phyloP scores from a whole-genome alignment of 257 asterid species.

The Mentha longifolia region DNA sequence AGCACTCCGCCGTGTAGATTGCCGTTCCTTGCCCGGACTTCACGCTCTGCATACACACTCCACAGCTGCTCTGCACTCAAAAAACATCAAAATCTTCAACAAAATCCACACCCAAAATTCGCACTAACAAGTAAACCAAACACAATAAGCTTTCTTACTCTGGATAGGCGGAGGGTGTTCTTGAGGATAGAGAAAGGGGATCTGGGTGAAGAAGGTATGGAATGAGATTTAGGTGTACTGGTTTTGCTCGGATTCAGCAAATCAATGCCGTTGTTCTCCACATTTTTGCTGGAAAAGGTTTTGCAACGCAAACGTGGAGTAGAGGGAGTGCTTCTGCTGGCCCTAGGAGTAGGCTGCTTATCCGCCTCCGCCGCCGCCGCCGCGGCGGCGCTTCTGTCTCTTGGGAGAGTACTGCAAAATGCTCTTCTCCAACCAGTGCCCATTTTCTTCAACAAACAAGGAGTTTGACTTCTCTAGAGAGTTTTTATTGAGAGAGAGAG shows the following conservation, averaged over 20 bases:
- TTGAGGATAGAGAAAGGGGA: slow-evolving; percentile 88
- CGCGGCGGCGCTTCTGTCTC: slow-evolving; percentile 43
- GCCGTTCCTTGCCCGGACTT: slow-evolving; percentile 82
- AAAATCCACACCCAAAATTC: too few relatives aligned
- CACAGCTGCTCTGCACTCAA: slow-evolving; percentile 70
- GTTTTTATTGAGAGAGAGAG: background rate
- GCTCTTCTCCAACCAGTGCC: slow-evolving; percentile 96
- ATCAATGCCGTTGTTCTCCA: background rate
- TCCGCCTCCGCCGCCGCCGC: slow-evolving; percentile 11
- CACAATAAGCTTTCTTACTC: slow-evolving; percentile 44
- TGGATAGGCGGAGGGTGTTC: slow-evolving; percentile 77
- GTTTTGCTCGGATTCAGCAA: slow-evolving; percentile 58
- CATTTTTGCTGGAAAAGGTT: slow-evolving; percentile 24
- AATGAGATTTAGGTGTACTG: slow-evolving; percentile 49
- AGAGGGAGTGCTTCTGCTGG: slow-evolving; percentile 54
- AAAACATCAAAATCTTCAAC: too few relatives aligned
- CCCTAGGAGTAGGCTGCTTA: slow-evolving; percentile 37
- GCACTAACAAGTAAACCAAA: background rate
- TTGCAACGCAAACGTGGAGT: slow-evolving; percentile 79
- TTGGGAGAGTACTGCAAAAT: slow-evolving; percentile 70
- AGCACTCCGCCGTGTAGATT: slow-evolving; percentile 89
- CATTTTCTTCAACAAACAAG: slow-evolving; percentile 35
- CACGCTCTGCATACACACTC: slow-evolving; percentile 81
- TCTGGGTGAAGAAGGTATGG: slow-evolving; percentile 88
- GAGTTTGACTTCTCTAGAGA: background rate